Base-by-base conservation (phyloP, 495 filamentous ascomycete species). In the Rusavskia elegans region DNA sequence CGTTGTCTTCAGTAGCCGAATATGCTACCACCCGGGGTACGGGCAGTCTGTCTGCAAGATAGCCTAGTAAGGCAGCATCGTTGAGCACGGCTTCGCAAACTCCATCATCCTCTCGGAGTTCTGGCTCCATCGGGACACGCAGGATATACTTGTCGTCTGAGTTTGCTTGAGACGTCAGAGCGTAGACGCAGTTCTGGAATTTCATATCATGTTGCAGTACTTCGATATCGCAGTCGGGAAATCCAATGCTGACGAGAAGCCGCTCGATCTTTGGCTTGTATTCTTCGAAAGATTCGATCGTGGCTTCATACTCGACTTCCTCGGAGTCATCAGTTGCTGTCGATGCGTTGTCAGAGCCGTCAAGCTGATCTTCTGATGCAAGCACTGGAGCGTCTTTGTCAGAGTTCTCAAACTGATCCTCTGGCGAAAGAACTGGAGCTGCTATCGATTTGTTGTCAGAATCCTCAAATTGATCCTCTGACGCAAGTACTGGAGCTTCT, bases 191-290 rank as follows among this genome's bases (percentile, higher is more conserved):
- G 9, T 52, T 52, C 25, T 2, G 11, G 1, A 7, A 52, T 9
- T 44, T 6, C 1, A 20, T 0, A 19, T 14, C 50, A 27, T 52
- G 50, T 44, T 52, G 50, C 3, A 52, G 0, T 17, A 17, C 29
- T 9, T 52, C 50, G 17, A 29, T 19, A n/a, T 35, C 35, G 37
- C 1, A 52, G 20, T 23, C 25, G 17, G 35, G 14, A 10, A 44
- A 39, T 1, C 50, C 50, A n/a, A 52, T 52, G 16, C 23, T 37
- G 4, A 1, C 4, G 0, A 52, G 50, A 1, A 52, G 39, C 7
- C 10, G 7, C 20, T 40, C 36, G 39, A 52, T 52, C 50, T 52
- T 52, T 20, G 39, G 35, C 20, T 27, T 44, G 39, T 52, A 52
- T 8, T 52, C 50, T 17, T 40, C 39, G 25, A 52, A 52, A 9